Evolutionary conservation across 2,329 filamentous ascomycete species (phyloP).

Genomic region (Diaporthe vexans): DNA sequence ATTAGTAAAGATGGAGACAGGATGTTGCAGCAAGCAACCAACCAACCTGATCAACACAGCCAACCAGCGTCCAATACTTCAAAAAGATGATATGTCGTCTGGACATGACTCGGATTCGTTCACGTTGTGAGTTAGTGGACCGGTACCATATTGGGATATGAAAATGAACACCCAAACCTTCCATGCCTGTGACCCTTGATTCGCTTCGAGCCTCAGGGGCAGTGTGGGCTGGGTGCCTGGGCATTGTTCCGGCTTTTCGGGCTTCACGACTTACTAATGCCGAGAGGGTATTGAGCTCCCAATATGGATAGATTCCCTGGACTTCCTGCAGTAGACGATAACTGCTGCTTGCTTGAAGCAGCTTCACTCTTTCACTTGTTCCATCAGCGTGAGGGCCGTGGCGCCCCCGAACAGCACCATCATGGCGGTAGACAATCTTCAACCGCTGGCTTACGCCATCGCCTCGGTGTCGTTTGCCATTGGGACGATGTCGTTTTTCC

Average conservation of each 20-base stretch:
- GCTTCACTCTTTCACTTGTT: not conserved
- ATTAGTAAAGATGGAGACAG: not conserved
- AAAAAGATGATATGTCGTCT: slow-evolving; percentile 24
- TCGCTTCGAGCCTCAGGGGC: slow-evolving; percentile 7
- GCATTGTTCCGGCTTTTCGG: not conserved
- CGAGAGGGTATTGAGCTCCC: not conserved
- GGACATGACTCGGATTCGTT: not conserved
- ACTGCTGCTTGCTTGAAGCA: not conserved
- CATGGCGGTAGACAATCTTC: slow-evolving; percentile 14
- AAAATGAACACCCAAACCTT: not conserved
- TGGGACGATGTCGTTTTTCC: not conserved
- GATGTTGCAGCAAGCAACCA: not conserved
- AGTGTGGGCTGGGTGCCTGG: not conserved
- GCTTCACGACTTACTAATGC: not conserved
- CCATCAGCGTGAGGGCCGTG: not conserved
- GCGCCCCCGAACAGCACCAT: not conserved
- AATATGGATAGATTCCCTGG: not conserved
- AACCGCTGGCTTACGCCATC: slow-evolving; percentile 13
- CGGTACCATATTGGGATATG: not conserved
- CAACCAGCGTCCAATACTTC: not conserved
- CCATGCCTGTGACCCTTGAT: not conserved
- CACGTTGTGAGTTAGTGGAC: not conserved
- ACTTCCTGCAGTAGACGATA: not conserved
- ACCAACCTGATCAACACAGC: not conserved
- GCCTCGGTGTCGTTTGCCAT: not conserved